A percentile compares a stretch with the other conserved stretches of the same genome.
Evolutionary conservation across 768 basidiomycete genomes (phyloP).

Genomic region (Sarcodon sp.): DNA sequence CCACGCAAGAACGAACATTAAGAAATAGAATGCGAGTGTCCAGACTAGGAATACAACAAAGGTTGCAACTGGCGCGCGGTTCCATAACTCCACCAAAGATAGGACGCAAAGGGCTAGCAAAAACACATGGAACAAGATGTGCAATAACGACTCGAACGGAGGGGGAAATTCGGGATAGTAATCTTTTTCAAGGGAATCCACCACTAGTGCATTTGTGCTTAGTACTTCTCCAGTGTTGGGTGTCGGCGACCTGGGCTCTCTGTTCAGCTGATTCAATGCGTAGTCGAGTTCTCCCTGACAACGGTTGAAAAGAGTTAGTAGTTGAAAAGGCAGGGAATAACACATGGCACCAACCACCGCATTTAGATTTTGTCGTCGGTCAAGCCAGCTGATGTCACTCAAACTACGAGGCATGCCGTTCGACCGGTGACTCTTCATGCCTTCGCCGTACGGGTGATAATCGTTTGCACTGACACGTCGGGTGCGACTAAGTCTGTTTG

Average conservation of each 20-base stretch:
- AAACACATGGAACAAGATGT: conserved; percentile 40
- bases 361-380: conserved; percentile 58
- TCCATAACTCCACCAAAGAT: conserved; percentile 47
- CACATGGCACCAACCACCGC: conserved; percentile 39
- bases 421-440: conserved; percentile 12
- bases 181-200: conserved; percentile 11
- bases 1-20: conserved; percentile 44
- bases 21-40: conserved; percentile 42
- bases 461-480: conserved; percentile 38
- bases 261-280: conserved; percentile 41
- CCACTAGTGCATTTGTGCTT: conserved; percentile 25
- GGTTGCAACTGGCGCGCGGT: conserved; percentile 33
- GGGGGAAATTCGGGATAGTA: conserved; percentile 21
- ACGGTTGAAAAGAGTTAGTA: conserved; percentile 6
- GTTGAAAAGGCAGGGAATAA: background rate
- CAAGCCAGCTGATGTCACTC: conserved; percentile 70
- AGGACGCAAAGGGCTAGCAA: conserved; percentile 47
- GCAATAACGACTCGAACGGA: conserved; percentile 26
- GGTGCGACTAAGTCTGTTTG: conserved; percentile 35
- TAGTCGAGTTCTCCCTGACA: conserved; percentile 65
- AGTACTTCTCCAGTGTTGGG: conserved; percentile 39
- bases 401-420: conserved; percentile 38
- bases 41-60: conserved; percentile 59
- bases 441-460: conserved; percentile 26
- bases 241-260: conserved; percentile 29